Conservation (phyloP, 2,329 filamentous ascomycete genomes). For the Cryphonectria radicalis region DNA sequence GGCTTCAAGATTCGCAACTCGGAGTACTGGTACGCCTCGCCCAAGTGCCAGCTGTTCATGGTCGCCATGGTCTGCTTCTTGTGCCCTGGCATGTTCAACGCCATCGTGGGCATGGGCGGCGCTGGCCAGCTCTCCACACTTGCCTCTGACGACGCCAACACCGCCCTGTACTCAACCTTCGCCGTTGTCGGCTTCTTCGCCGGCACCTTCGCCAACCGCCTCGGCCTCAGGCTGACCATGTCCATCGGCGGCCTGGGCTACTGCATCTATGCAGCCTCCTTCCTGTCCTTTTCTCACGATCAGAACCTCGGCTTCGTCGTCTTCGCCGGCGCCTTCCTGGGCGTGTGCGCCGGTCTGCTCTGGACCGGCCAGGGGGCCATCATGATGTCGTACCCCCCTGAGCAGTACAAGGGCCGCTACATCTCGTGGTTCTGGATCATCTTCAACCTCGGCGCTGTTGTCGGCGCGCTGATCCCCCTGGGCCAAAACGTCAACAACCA, state of each 20-base stretch:
- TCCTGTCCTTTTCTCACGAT: constrained; percentile 73
- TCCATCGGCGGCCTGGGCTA: constrained; percentile 78
- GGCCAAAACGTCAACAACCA: constrained; percentile 70
- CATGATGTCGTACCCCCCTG: constrained; percentile 87
- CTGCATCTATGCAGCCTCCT: constrained; percentile 72
- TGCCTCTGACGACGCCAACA: constrained; percentile 61
- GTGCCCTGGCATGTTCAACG: constrained; percentile 71
- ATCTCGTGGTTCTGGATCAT: constrained; percentile 95
- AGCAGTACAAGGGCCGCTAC: constrained; percentile 82
- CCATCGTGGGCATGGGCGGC: constrained; percentile 63
- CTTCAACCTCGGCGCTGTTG: constrained; percentile 89
- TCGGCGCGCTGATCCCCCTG: constrained; percentile 78
- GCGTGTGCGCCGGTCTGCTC: constrained; percentile 77
- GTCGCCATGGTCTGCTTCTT: constrained; percentile 72
- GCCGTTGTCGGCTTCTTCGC: constrained; percentile 70
- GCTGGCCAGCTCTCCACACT: constrained; percentile 59
- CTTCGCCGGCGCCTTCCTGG: constrained; percentile 76
- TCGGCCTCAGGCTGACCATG: constrained; percentile 71
- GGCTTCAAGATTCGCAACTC: constrained; percentile 54
- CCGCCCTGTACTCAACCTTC: constrained; percentile 55
- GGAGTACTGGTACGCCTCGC: constrained; percentile 73
- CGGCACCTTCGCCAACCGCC: constrained; percentile 76
- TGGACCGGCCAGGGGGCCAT: constrained; percentile 85
- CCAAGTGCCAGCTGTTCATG: constrained; percentile 71
- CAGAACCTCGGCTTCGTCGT: constrained; percentile 71